These are phyloP conservation scores for Fusarium dimerum DNA, from an alignment of 2,329 filamentous ascomycete species.

Conservation along the genomic window DNA sequence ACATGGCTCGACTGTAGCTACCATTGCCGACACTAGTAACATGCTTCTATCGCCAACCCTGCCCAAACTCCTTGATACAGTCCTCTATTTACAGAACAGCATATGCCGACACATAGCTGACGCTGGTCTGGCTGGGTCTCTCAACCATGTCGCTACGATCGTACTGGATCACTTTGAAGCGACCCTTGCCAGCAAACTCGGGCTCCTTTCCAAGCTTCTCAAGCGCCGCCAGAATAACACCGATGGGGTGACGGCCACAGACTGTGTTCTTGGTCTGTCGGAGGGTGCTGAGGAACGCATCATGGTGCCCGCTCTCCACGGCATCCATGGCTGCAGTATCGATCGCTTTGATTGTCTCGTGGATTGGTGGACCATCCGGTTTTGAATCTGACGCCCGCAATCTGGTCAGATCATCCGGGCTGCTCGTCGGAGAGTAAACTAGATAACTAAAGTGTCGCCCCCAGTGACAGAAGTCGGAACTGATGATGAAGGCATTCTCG, in stretches of 20 bases:
- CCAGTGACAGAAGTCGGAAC: conserved; percentile 98
- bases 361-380: conserved; percentile 57
- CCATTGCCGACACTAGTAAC: neutral
- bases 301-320: conserved; percentile 74
- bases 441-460: conserved; percentile 79
- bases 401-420: conserved; percentile 41
- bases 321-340: conserved; percentile 84
- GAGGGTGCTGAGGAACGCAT: conserved; percentile 69
- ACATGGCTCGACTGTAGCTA: neutral
- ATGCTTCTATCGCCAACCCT: neutral
- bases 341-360: conserved; percentile 80
- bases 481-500: conserved; percentile 80
- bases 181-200: conserved; percentile 41
- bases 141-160: conserved; percentile 79
- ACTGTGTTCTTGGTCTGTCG: conserved; percentile 82
- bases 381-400: conserved; percentile 35
- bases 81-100: conserved; percentile 61
- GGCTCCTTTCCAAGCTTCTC: conserved; percentile 58
- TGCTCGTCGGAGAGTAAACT: conserved; percentile 61
- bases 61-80: neutral
- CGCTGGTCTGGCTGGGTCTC: conserved; percentile 73
- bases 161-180: conserved; percentile 82
- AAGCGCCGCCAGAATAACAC: conserved; percentile 85
- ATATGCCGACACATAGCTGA: conserved; percentile 94
- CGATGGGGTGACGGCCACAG: conserved; percentile 92